Evolutionary conservation across 257 asterid genomes (phyloP).

Genomic region (Petrea volubilis): DNA sequence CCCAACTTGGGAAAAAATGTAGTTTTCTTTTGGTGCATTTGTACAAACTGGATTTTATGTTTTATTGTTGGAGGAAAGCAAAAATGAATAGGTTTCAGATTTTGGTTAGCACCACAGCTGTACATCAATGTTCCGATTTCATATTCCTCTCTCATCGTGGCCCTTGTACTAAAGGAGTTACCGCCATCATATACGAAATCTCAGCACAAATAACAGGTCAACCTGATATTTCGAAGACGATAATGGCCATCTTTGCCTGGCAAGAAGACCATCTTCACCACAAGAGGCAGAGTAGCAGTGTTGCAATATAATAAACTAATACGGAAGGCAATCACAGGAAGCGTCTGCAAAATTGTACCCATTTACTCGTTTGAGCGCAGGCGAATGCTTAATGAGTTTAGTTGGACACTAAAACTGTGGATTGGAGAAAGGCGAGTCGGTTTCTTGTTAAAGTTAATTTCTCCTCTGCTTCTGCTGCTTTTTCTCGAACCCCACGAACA

Average conservation of each 20-base stretch:
- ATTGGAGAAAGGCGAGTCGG: constrained; percentile 65
- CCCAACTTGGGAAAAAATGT: too few species aligned
- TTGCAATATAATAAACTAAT: not conserved
- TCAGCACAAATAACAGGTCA: not conserved
- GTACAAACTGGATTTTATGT: not conserved
- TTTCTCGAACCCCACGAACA: constrained; percentile 76
- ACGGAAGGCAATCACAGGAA: too few species aligned
- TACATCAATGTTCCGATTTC: constrained; percentile 1
- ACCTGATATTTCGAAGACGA: not conserved
- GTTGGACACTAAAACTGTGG: constrained; percentile 59
- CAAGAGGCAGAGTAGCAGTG: not conserved
- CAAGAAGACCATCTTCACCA: not conserved
- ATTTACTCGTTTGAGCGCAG: not conserved
- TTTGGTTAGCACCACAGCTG: not conserved
- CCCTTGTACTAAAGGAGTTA: not conserved
- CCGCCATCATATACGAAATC: not conserved
- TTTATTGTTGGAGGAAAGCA: not conserved
- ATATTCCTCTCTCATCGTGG: not conserved
- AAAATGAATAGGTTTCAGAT: not conserved
- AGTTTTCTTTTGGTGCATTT: too few species aligned
- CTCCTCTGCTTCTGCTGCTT: constrained; percentile 89
- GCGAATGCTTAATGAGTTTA: constrained; percentile 25
- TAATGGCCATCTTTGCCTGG: not conserved
- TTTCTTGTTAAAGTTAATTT: constrained; percentile 73
- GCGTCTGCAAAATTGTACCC: not conserved